A percentile compares a stretch with the other conserved stretches of the same genome.
Evolutionary conservation across 202 grass and related monocot genomes (phyloP).

Genomic region (Thinopyrum obtusiflorum): DNA sequence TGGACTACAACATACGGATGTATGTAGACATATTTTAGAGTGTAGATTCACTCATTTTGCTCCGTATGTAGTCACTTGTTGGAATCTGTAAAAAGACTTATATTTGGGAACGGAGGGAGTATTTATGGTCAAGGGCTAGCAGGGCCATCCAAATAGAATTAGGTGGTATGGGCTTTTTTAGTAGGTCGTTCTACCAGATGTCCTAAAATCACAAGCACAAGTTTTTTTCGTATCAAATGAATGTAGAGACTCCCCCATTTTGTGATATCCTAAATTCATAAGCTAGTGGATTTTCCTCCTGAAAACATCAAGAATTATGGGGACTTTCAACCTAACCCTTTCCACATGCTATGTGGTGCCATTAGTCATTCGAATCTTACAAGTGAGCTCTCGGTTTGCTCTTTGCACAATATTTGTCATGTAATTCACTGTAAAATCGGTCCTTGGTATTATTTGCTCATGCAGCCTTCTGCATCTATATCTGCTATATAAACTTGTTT

Average conservation of each 20-base stretch:
- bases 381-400: not conserved
- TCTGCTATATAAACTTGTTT: not conserved
- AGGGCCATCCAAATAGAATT: not conserved
- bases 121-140: not conserved
- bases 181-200: not conserved
- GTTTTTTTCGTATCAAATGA: not conserved
- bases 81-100: no score
- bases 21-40: no score
- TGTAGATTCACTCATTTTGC: no score
- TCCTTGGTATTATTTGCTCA: not conserved
- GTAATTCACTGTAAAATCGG: not conserved
- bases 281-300: not conserved
- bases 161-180: not conserved
- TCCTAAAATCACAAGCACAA: not conserved
- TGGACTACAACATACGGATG: no score
- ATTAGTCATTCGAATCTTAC: not conserved
- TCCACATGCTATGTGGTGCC: not conserved
- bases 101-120: not conserved
- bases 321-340: not conserved
- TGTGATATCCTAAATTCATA: not conserved
- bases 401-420: not conserved
- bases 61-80: no score
- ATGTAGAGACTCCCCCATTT: not conserved
- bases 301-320: not conserved
- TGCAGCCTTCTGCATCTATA: not conserved